Evolutionary conservation across 345 rosid genomes (phyloP).

Genomic region (Eutrema heterophyllum): DNA sequence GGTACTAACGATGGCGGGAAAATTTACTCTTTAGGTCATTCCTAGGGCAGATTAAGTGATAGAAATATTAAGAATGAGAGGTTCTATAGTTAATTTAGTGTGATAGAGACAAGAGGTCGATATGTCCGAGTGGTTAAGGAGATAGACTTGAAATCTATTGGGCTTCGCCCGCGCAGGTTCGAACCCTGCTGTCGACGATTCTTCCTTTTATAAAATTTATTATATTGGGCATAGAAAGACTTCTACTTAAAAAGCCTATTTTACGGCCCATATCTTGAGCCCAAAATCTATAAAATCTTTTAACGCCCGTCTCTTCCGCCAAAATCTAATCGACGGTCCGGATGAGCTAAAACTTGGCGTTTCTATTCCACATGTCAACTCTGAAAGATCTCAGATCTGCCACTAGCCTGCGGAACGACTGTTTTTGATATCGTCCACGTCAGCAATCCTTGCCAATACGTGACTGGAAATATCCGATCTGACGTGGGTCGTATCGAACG

Average conservation of each 20-base stretch:
- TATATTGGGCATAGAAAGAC: neutral
- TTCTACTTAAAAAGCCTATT: neutral
- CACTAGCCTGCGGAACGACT: neutral
- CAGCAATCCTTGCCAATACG: slow-evolving; percentile 11
- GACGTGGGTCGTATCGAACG: slow-evolving; percentile 33
- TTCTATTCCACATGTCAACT: slow-evolving; percentile 6
- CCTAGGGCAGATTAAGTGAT: neutral
- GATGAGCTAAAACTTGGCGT: neutral
- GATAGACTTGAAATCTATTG: slow-evolving; percentile 92
- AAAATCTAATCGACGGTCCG: slow-evolving; percentile 24
- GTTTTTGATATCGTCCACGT: slow-evolving; percentile 51
- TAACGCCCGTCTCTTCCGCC: neutral
- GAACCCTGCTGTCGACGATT: slow-evolving; percentile 78
- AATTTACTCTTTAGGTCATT: neutral
- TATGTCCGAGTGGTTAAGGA: slow-evolving; percentile 99
- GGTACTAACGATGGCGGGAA: slow-evolving; percentile 30
- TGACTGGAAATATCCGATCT: slow-evolving; percentile 34
- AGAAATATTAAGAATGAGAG: neutral
- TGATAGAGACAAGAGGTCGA: slow-evolving; percentile 23
- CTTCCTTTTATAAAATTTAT: neutral
- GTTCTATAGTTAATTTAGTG: neutral
- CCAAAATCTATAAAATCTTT: slow-evolving; percentile 22
- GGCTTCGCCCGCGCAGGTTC: slow-evolving; percentile 83
- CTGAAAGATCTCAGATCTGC: slow-evolving; percentile 15
- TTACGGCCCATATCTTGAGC: slow-evolving; percentile 1